Evolutionary conservation across 371 early-diverging fungal species (phyloP).

Genomic region (Mortierella sp.): DNA sequence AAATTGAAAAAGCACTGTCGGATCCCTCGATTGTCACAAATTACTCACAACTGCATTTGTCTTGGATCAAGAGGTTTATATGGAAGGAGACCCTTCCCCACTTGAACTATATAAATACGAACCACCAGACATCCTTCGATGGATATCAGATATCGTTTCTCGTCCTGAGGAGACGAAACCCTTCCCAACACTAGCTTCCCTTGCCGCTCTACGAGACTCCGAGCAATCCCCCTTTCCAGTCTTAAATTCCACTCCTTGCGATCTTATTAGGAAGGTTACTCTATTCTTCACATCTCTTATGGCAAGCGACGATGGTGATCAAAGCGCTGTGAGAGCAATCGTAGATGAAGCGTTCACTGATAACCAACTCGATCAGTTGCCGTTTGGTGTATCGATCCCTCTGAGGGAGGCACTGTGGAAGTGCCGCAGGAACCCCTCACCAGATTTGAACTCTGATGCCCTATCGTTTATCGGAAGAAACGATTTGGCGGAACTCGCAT

Average conservation of each 20-base stretch:
- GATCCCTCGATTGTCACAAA: too few relatives aligned
- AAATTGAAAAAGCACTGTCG: neutral
- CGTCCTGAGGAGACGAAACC: constrained; percentile 9
- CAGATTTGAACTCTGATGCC: constrained; percentile 22
- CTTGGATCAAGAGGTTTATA: constrained; percentile 27
- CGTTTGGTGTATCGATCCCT: constrained; percentile 28
- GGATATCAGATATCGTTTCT: constrained; percentile 38
- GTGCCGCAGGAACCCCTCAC: constrained; percentile 26
- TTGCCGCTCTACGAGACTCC: constrained; percentile 20
- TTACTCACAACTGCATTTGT: neutral
- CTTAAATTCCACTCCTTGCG: constrained; percentile 9
- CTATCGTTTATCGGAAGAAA: constrained; percentile 62
- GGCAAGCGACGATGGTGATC: constrained; percentile 18
- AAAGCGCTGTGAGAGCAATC: constrained; percentile 56
- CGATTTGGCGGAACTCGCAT: constrained; percentile 71
- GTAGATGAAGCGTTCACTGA: constrained; percentile 42
- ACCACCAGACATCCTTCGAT: constrained; percentile 50
- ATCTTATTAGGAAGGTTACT: constrained; percentile 24
- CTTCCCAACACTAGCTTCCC: constrained; percentile 24
- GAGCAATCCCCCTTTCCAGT: constrained; percentile 4
- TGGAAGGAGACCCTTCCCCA: constrained; percentile 16
- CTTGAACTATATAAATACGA: constrained; percentile 16
- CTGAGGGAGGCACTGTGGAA: constrained; percentile 45
- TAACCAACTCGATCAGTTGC: constrained; percentile 34
- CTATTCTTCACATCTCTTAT: constrained; percentile 29